Evolutionary conservation across 202 grass and related monocot species (phyloP).

Genomic region (Cymbopogon flexuosus): DNA sequence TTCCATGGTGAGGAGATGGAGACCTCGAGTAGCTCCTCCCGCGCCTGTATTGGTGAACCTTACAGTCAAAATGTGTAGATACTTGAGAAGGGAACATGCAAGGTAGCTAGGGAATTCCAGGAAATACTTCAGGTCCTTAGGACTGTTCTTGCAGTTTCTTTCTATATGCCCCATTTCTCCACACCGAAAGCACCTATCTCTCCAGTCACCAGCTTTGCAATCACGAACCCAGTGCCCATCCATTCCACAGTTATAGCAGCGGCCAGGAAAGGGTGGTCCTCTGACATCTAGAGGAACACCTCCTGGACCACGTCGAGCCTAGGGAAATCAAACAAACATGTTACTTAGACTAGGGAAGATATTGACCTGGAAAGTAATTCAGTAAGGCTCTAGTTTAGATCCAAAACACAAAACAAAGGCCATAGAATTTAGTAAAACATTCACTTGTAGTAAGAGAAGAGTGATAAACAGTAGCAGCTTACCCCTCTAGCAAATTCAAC

Average conservation of each 20-base stretch:
- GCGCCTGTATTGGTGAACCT: constrained; percentile 35
- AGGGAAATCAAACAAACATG: constrained; percentile 21
- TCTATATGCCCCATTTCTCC: constrained; percentile 76
- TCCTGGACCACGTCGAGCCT: constrained; percentile 57
- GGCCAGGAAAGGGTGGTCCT: constrained; percentile 61
- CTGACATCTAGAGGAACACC: constrained; percentile 56
- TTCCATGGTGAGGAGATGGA: constrained; percentile 43
- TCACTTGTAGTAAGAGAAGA: constrained; percentile 11
- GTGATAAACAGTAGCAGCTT: constrained; percentile 29
- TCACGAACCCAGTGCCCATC: constrained; percentile 81
- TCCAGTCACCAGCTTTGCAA: constrained; percentile 83
- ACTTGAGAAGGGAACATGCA: not conserved
- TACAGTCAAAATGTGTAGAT: constrained; percentile 18
- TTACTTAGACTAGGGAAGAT: not conserved
- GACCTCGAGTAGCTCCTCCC: constrained; percentile 61
- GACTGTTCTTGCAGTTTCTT: constrained; percentile 75
- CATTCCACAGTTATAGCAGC: constrained; percentile 85
- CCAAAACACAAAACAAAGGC: constrained; percentile 2
- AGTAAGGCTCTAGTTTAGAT: not conserved
- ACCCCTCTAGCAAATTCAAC: constrained; percentile 92
- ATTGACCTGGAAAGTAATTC: not conserved
- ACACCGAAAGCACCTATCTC: constrained; percentile 79
- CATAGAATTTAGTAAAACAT: not conserved
- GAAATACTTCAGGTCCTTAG: constrained; percentile 57
- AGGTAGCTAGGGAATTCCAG: constrained; percentile 15